These are phyloP conservation scores for Balakata baccata DNA, from an alignment of 345 rosid species.

Conservation along the genomic window DNA sequence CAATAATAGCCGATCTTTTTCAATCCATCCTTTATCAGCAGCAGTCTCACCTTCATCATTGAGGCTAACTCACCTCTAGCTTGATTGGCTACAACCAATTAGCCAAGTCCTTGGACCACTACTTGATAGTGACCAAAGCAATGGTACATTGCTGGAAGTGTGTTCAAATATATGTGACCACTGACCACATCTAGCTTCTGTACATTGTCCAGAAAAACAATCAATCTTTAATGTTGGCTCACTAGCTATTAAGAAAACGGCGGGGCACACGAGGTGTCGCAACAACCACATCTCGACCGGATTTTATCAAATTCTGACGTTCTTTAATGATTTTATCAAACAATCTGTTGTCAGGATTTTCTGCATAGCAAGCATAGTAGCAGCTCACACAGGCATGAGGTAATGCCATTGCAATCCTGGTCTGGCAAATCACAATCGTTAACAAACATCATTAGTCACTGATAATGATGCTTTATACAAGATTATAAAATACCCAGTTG, in stretches of 20 bases:
- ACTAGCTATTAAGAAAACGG: conserved; percentile 21
- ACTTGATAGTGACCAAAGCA: conserved; percentile 9
- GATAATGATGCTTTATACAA: neutral
- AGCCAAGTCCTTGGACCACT: neutral
- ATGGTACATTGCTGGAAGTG: conserved; percentile 8
- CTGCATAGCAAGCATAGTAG: conserved; percentile 90
- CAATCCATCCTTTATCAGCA: no score
- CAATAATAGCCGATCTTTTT: conserved; percentile 5
- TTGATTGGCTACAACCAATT: neutral
- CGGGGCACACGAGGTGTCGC: conserved; percentile 72
- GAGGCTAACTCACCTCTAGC: conserved; percentile 5
- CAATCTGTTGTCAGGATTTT: conserved; percentile 66
- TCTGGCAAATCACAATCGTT: conserved; percentile 39
- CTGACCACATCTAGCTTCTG: conserved; percentile 1
- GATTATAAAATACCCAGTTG: conserved; percentile 14
- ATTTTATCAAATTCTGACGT: conserved; percentile 41
- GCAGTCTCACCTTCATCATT: conserved; percentile 13
- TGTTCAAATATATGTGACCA: neutral
- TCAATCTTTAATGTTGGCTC: neutral
- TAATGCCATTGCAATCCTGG: conserved; percentile 94
- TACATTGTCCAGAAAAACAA: neutral
- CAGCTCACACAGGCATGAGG: conserved; percentile 96
- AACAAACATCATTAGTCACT: conserved; percentile 12
- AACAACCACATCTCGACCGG: conserved; percentile 46
- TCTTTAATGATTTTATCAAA: conserved; percentile 68